These are phyloP conservation scores for Lactifluus hygrophoroides DNA, from an alignment of 768 basidiomycete species.

Conservation along the genomic window DNA sequence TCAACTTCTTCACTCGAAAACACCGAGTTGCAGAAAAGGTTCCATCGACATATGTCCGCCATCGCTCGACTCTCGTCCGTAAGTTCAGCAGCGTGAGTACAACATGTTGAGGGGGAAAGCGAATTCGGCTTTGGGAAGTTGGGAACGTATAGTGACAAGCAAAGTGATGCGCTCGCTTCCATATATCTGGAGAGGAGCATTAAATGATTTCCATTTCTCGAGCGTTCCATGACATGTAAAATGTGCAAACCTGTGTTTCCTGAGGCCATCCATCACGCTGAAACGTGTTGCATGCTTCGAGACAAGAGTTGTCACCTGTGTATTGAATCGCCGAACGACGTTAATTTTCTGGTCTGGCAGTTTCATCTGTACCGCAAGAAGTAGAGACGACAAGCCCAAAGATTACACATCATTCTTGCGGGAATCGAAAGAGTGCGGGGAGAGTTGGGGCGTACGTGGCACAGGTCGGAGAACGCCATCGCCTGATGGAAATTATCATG, in stretches of 20 bases:
- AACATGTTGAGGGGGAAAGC: constrained; percentile 6
- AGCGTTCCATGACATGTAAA: neutral
- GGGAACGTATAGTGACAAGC: neutral
- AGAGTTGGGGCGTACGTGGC: neutral
- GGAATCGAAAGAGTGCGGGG: neutral
- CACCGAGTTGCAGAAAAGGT: neutral
- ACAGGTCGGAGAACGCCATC: neutral
- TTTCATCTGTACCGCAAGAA: neutral
- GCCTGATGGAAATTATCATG: no score
- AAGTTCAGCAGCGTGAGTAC: neutral
- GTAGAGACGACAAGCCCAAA: neutral
- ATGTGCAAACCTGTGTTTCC: neutral
- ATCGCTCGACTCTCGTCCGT: neutral
- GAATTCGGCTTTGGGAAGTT: neutral
- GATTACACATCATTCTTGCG: constrained; percentile 24
- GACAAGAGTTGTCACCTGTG: neutral
- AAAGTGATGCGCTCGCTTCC: neutral
- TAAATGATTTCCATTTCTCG: neutral
- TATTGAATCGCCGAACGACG: neutral
- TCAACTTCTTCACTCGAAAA: neutral
- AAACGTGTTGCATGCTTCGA: neutral
- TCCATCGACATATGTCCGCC: neutral
- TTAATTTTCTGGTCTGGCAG: neutral
- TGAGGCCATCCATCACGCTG: neutral
- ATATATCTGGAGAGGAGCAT: neutral